Conservation (phyloP, 306 rosid species). For the Castanea crenata region DNA sequence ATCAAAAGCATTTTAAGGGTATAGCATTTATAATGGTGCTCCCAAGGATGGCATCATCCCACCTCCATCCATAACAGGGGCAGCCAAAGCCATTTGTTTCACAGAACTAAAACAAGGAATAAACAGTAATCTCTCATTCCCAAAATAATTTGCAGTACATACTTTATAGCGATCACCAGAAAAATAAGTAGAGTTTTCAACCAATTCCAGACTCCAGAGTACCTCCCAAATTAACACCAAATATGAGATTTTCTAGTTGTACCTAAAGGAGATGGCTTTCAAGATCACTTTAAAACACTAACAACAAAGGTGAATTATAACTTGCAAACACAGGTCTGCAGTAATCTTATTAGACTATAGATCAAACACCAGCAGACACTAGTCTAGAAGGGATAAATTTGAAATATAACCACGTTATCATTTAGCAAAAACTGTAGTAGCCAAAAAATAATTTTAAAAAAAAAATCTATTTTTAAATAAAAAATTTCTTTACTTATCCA, state of each 20-base stretch:
- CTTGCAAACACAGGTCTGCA: background rate
- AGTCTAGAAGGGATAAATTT: background rate
- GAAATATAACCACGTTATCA: background rate
- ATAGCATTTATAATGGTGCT: background rate
- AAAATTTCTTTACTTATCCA: background rate
- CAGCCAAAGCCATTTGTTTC: background rate
- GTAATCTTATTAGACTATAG: background rate
- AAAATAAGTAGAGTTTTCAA: background rate
- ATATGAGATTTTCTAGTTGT: background rate
- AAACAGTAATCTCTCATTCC: too few species aligned
- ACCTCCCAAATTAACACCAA: background rate
- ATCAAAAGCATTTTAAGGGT: background rate
- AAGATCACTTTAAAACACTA: background rate
- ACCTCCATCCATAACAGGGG: background rate
- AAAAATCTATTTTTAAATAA: too few species aligned
- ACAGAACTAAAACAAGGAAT: background rate
- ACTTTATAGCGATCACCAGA: background rate
- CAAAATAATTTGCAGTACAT: background rate
- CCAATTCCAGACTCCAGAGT: background rate
- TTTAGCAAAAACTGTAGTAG: background rate
- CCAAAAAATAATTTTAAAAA: background rate
- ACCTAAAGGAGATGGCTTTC: background rate
- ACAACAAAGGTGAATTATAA: background rate
- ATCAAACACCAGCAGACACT: background rate
- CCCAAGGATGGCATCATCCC: background rate